Conservation (phyloP, 2,329 filamentous ascomycete species). For the Leptographium lundbergii region DNA sequence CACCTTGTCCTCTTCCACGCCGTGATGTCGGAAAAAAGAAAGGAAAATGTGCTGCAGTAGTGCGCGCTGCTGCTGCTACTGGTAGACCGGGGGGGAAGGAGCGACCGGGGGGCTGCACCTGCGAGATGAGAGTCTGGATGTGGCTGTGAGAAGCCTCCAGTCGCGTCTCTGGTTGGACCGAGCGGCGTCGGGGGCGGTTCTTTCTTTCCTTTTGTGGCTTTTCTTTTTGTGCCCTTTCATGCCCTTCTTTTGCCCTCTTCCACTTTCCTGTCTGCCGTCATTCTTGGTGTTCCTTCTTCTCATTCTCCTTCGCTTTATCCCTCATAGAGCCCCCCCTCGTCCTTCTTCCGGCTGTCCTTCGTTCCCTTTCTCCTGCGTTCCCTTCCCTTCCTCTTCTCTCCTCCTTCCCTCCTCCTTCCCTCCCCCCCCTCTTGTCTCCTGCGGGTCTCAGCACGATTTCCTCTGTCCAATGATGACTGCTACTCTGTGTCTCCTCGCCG, state of each 20-base stretch:
- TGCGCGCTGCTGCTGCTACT: neutral
- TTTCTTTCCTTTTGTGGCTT: neutral
- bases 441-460: neutral
- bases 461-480: no score
- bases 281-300: neutral
- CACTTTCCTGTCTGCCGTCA: neutral
- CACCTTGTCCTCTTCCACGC: no score
- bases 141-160: no score
- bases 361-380: neutral
- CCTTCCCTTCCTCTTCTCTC: neutral
- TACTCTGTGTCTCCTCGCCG: no score
- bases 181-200: no score
- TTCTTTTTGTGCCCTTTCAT: neutral
- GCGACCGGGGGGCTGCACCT: no score
- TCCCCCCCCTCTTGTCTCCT: neutral
- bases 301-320: no score
- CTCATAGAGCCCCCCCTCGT: no score
- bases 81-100: neutral
- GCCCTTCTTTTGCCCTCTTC: neutral
- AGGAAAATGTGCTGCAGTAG: neutral
- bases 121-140: no score
- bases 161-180: no score
- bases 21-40: neutral
- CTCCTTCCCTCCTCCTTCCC: neutral
- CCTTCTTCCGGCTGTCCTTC: neutral